Evolutionary conservation across 2,329 filamentous ascomycete genomes (phyloP).

Genomic region (Fusarium brevicatenulatum): DNA sequence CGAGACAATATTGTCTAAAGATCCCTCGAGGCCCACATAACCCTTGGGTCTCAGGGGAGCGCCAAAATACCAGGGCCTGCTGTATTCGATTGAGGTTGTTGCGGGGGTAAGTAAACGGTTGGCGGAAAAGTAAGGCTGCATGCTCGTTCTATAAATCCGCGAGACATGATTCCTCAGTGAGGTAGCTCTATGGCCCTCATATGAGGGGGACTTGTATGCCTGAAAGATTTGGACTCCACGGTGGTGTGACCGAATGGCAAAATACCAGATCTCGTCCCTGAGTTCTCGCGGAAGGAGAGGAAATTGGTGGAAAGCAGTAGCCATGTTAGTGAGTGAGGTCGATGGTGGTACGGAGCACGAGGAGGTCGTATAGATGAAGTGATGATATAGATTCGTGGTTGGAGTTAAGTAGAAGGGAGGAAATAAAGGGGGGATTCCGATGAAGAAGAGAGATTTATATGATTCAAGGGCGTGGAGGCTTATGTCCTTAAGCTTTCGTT

Average conservation of each 20-base stretch:
- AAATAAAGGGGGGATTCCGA: not conserved
- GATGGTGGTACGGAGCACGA: not conserved
- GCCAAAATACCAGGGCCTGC: not conserved
- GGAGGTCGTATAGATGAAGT: not conserved
- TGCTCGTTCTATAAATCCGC: not conserved
- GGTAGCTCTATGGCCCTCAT: too few species aligned
- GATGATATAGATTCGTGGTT: not conserved
- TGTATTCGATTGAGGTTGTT: too few species aligned
- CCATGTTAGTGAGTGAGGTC: rapidly evolving
- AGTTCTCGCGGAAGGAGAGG: not conserved
- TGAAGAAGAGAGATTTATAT: not conserved
- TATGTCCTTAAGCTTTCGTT: not conserved
- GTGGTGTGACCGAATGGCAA: not conserved
- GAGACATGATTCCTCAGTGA: not conserved
- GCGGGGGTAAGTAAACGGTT: too few species aligned
- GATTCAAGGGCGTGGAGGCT: not conserved
- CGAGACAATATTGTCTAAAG: not conserved
- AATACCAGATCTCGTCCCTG: not conserved
- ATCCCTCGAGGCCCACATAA: too few species aligned
- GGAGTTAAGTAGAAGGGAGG: not conserved
- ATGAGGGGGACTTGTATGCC: too few species aligned
- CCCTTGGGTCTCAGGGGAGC: not conserved
- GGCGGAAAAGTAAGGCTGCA: rapidly evolving
- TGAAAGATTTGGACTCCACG: not conserved
- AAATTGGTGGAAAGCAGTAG: not conserved